A percentile compares a stretch with the other conserved stretches of the same genome.
Conservation (phyloP, 1,284 basidiomycete genomes). For the Leccinum pachyderme region DNA sequence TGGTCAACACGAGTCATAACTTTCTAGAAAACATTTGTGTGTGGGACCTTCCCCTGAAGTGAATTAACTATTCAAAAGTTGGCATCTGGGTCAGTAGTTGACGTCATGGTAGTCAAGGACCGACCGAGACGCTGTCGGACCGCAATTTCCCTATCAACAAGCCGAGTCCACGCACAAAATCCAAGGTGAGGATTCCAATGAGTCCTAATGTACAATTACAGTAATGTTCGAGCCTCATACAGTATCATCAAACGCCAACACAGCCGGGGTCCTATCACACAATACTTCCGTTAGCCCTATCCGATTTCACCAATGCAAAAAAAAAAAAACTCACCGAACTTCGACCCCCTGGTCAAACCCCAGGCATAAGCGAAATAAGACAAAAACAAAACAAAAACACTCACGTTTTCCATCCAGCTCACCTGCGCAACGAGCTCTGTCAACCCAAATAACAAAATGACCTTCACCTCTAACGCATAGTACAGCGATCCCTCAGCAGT, state of each 20-base stretch:
- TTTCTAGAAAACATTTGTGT: background rate
- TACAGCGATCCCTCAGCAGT: conserved; percentile 27
- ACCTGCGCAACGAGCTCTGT: conserved; percentile 48
- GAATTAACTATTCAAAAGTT: background rate
- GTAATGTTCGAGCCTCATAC: conserved; percentile 13
- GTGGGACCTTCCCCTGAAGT: background rate
- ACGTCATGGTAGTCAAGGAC: too few relatives aligned
- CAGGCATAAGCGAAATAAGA: conserved; percentile 5
- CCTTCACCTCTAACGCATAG: conserved; percentile 36
- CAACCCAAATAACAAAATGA: conserved; percentile 44
- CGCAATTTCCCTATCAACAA: background rate
- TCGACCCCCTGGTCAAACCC: conserved; percentile 22
- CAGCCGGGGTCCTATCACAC: conserved; percentile 36
- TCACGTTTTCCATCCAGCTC: conserved; percentile 43
- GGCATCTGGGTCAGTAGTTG: too few relatives aligned
- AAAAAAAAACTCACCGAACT: conserved; percentile 27
- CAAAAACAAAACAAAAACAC: conserved; percentile 2
- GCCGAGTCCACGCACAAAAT: too few relatives aligned
- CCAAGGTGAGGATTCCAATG: background rate
- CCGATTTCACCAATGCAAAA: conserved; percentile 5
- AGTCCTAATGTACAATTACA: background rate
- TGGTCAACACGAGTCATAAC: background rate
- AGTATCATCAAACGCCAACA: conserved; percentile 38
- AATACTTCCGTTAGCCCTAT: background rate
- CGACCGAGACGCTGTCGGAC: background rate